Evolutionary conservation across 2,329 filamentous ascomycete species (phyloP).

Genomic region (Salinomyces thailandicus): DNA sequence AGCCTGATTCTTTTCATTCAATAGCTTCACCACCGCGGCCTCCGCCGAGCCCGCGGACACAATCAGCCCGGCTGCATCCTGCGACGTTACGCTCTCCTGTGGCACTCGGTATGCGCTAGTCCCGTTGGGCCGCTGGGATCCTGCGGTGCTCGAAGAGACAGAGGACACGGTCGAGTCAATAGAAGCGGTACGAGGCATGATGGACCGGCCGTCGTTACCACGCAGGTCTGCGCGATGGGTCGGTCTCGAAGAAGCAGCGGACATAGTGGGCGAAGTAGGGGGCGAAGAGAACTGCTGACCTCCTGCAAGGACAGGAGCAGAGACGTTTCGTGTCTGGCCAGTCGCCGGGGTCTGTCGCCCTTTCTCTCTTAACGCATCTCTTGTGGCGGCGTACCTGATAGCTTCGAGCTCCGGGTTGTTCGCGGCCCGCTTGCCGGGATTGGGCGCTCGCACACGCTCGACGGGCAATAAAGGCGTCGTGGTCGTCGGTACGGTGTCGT

Average conservation of each 20-base stretch:
- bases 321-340: conserved; percentile 11
- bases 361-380: conserved; percentile 19
- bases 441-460: conserved; percentile 10
- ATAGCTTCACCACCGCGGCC: conserved; percentile 72
- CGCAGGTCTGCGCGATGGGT: conserved; percentile 4
- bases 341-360: conserved; percentile 8
- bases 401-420: conserved; percentile 16
- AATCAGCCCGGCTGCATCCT: conserved; percentile 70
- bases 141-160: conserved; percentile 27
- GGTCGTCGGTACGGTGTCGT: conserved; percentile 2
- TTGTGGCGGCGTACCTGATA: conserved; percentile 14
- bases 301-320: conserved; percentile 24
- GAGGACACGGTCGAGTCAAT: conserved; percentile 86
- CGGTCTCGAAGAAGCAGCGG: conserved; percentile 18
- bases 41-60: conserved; percentile 80
- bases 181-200: conserved; percentile 58
- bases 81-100: conserved; percentile 48
- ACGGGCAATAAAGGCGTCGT: conserved; percentile 1
- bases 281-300: conserved; percentile 21
- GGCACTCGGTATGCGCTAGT: conserved; percentile 36
- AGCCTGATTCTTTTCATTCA: conserved; percentile 85
- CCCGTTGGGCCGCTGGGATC: conserved; percentile 22
- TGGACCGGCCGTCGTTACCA: conserved; percentile 9
- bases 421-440: conserved; percentile 12
- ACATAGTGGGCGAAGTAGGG: conserved; percentile 27